Evolutionary conservation across 139 green algal species (phyloP).

Genomic region (Micractinium sp.): DNA sequence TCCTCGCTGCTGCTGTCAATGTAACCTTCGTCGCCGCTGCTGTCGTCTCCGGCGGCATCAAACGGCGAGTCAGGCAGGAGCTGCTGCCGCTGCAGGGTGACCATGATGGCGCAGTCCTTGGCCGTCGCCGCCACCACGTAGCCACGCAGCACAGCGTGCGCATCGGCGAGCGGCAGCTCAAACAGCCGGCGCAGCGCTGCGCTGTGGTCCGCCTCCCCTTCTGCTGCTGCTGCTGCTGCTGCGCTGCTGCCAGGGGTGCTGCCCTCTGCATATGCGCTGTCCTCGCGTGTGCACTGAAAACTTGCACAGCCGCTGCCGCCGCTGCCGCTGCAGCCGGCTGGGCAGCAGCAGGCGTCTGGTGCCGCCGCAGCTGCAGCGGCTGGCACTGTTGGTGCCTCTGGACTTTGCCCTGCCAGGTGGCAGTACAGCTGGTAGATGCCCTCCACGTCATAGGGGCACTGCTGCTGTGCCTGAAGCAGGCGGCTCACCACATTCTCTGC

Average conservation of each 20-base stretch:
- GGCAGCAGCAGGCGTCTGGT: neutral
- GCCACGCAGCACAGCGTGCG: slow-evolving; percentile 50
- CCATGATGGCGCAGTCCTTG: slow-evolving; percentile 90
- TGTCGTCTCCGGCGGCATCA: neutral
- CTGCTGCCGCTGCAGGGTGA: slow-evolving; percentile 58
- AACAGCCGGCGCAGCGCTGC: slow-evolving; percentile 36
- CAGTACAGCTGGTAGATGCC: slow-evolving; percentile 54
- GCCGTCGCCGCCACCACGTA: slow-evolving; percentile 80
- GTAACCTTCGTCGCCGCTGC: neutral
- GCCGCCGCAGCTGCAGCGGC: neutral
- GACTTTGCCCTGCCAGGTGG: slow-evolving; percentile 3
- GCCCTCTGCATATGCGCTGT: too few species aligned
- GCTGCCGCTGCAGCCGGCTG: slow-evolving; percentile 7
- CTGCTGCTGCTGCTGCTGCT: neutral
- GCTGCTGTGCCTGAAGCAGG: slow-evolving; percentile 60
- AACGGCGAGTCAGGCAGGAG: neutral
- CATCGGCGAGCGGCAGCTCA: slow-evolving; percentile 30
- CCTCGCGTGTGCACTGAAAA: too few species aligned
- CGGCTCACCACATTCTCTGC: slow-evolving; percentile 47
- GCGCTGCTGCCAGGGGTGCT: neutral
- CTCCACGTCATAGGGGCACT: slow-evolving; percentile 69
- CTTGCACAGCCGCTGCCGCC: slow-evolving; percentile 13
- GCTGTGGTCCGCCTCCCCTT: neutral
- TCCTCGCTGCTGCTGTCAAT: neutral
- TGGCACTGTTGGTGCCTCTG: neutral